Evolutionary conservation across 1,284 basidiomycete species (phyloP), one percentile per base, ranked within the genome.

Genomic region (Schizophyllum commune): DNA sequence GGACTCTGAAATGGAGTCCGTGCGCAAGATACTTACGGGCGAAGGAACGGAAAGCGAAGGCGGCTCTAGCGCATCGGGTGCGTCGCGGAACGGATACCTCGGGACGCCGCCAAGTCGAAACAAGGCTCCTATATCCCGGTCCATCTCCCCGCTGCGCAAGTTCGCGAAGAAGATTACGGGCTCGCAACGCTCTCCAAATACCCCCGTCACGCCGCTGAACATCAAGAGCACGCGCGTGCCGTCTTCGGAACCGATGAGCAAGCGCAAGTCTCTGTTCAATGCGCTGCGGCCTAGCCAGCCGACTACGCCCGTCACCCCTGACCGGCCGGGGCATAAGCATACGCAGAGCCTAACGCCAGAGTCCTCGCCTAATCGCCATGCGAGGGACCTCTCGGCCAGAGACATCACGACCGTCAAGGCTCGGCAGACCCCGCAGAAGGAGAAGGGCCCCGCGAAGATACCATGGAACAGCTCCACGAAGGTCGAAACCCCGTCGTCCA

Each of bases 401-500:
- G 72, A 68, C 58, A 65, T 67, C 55, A 39, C 67, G 52, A 81
- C 77, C 59, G 65, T 71, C 15, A 76, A 78, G 65, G 63, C 70
- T 39, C 69, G 56, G 58, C 62, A 68, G 19, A 82, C 82, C 32
- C 65, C 79, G 53, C 83, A 81, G 68, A 69, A 61, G 57, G 73
- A 74, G 47, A 72, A 77, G 56, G 70, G 67, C 34, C 58, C 68
- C 52, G 33, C 55, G 11, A 85, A 79, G 65, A 83, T 82, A 60
- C 75, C 75, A 21, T 93, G 91, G 91, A 93, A 93, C 68, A 81
- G 85, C 66, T 92, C 91, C 2, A 92, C 89, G 1, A 89, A 79
- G 68, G 79, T 91, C 15, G 77, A 83, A 55, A 15, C 56, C 63
- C 72, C 4, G 85, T 85, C 27, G 81, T 82, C 22, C 74, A 66